Conservation (phyloP, 2,329 filamentous ascomycete species). For the Colletotrichum lini region DNA sequence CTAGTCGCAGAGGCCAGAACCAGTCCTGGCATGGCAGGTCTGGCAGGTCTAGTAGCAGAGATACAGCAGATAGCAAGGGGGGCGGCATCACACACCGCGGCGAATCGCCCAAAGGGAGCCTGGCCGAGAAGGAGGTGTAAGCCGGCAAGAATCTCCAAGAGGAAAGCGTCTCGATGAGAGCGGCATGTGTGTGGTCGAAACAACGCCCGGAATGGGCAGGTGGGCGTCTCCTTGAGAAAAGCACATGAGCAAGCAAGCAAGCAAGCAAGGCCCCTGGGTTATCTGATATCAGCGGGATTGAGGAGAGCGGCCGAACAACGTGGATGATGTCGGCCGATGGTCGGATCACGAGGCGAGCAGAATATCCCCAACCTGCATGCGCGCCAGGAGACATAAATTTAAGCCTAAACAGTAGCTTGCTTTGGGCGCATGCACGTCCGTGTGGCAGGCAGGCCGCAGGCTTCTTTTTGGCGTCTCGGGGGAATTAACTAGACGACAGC, state of each 20-base stretch:
- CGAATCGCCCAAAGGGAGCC: not conserved
- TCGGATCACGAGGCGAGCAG: constrained; percentile 5
- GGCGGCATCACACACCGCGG: not conserved
- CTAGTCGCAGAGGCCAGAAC: not conserved
- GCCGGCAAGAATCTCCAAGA: constrained; percentile 4
- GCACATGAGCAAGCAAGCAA: not conserved
- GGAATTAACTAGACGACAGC: not conserved
- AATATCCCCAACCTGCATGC: constrained; percentile 1
- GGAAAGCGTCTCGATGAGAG: constrained; percentile 6
- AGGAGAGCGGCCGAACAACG: not conserved
- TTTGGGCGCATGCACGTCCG: not conserved
- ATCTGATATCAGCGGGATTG: constrained; percentile 16
- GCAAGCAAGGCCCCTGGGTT: not conserved
- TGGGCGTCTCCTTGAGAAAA: not conserved
- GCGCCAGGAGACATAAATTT: not conserved
- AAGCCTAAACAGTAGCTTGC: constrained; percentile 19
- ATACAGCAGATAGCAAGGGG: not conserved
- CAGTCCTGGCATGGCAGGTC: too few species aligned
- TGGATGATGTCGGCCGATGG: not conserved
- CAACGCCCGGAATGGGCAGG: constrained; percentile 20
- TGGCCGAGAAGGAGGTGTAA: constrained; percentile 2
- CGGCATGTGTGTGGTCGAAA: constrained; percentile 3
- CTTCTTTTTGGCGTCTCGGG: not conserved
- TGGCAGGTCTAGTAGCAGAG: not conserved
- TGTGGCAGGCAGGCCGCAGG: not conserved